These are phyloP conservation scores for Suillus cothurnatus DNA, from an alignment of 768 basidiomycete species.

Conservation along the genomic window DNA sequence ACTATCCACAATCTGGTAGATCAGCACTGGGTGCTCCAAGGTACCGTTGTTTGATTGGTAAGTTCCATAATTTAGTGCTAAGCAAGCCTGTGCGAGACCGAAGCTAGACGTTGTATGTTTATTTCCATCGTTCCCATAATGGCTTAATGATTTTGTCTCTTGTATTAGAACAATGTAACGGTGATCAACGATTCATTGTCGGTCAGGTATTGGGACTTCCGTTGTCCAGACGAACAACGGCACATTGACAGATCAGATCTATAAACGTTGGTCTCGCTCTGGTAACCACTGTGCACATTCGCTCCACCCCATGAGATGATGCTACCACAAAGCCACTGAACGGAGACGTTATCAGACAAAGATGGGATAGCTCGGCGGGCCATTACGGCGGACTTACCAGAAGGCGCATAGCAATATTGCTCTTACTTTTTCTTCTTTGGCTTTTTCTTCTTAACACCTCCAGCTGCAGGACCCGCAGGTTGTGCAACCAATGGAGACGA, in stretches of 20 bases:
- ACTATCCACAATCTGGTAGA: background rate
- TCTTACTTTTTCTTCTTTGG: slow-evolving; percentile 70
- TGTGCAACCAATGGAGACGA: slow-evolving; percentile 35
- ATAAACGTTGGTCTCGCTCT: background rate
- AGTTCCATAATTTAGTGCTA: background rate
- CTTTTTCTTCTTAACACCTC: slow-evolving; percentile 83
- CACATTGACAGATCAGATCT: background rate
- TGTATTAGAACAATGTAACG: background rate
- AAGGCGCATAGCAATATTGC: slow-evolving; percentile 23
- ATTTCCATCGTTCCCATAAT: background rate
- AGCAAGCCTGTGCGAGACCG: background rate
- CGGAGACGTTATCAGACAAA: background rate
- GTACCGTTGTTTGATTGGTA: background rate
- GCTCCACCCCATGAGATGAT: background rate
- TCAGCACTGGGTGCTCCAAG: background rate
- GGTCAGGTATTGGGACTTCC: background rate
- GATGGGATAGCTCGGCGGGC: background rate
- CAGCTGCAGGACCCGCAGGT: slow-evolving; percentile 43
- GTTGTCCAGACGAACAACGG: background rate
- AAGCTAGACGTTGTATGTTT: background rate
- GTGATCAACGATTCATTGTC: background rate
- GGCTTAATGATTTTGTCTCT: background rate
- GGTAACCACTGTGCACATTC: background rate
- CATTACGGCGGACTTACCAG: background rate
- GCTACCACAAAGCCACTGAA: background rate